Base-by-base conservation (phyloP, 768 basidiomycete genomes). In the Hygrocybe coccinea region DNA sequence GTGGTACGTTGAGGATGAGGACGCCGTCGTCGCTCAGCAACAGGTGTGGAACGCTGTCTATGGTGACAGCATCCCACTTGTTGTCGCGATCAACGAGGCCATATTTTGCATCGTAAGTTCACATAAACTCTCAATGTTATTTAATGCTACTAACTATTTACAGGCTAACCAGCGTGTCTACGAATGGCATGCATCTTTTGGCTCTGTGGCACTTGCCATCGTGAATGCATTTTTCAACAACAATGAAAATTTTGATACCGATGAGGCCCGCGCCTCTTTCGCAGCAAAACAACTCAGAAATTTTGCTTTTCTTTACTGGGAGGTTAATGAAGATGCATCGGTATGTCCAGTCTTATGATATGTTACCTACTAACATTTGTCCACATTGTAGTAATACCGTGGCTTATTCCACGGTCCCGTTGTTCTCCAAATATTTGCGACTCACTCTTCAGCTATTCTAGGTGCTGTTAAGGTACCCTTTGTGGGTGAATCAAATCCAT, bases 101-200 rank as follows among this genome's bases (percentile, higher is more conserved):
- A 15, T 57, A 17, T 45, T 48, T 22, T 10, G 1, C 29, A 43
- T 54, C 25, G 56, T 54, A 41, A 24, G 56, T 54, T 33, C 29
- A 29, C 3, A 8, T 4, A 24, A 5, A n/a, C n/a, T n/a, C n/a
- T 44, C 33, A 9, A 6, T 46, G 5, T 35, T 44, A 15, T 41
- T 41, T 21, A 4, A 15, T 25, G 45, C 45, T 21, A 22, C 45
- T 25, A 25, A 19, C 45, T 25, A 14, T 47, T 47, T 47, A 25
- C 35, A 53, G 56, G 34, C 52, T 34, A 57, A 24, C 10, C 56
- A 54, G 46, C 29, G 44, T 14, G n/a, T 44, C 29, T 45, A 54
- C 43, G 50, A 44, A 45, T 57, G 56, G 56, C 45, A 39, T 36
- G 44, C 50, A 9, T 7, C 36, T 3, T 53, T 54, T 21, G 53